Percentiles rank a stretch among this genome's conserved stretches.
Evolutionary conservation across 495 filamentous ascomycete genomes (phyloP).

Genomic region (Parathielavia hyrcaniae): DNA sequence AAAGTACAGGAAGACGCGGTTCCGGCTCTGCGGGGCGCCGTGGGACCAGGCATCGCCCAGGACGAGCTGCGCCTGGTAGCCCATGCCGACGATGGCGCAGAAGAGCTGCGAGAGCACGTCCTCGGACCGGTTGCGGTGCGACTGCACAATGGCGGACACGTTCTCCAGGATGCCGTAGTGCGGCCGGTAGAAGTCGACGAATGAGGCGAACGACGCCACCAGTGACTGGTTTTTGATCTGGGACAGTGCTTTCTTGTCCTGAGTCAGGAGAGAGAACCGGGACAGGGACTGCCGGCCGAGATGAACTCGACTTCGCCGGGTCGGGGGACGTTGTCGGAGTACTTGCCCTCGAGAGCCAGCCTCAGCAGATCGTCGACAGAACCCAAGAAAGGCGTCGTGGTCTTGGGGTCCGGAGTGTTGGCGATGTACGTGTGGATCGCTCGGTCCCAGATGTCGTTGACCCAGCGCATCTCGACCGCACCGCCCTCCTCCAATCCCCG

Average conservation of each 20-base stretch:
- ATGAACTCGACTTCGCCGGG: conserved; percentile 61
- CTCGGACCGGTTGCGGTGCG: conserved; percentile 34
- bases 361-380: conserved; percentile 64
- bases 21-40: conserved; percentile 56
- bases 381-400: conserved; percentile 50
- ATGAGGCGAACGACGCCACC: conserved; percentile 65
- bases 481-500: conserved; percentile 68
- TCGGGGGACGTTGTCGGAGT: conserved; percentile 40
- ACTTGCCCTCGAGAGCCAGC: conserved; percentile 48
- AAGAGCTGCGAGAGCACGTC: conserved; percentile 64
- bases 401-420: conserved; percentile 37
- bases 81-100: conserved; percentile 62
- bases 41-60: conserved; percentile 62
- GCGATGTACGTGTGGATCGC: conserved; percentile 66
- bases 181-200: conserved; percentile 65
- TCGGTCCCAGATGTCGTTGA: conserved; percentile 55
- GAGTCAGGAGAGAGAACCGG: conserved; percentile 60
- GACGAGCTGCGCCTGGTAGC: conserved; percentile 62
- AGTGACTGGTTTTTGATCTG: conserved; percentile 61
- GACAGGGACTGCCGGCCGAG: conserved; percentile 67
- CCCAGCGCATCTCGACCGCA: conserved; percentile 54
- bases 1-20: conserved; percentile 59
- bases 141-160: conserved; percentile 54
- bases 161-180: conserved; percentile 70
- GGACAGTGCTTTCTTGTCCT: conserved; percentile 37